Base-by-base conservation (phyloP, 768 basidiomycete species). In the Heimioporus sp. region DNA sequence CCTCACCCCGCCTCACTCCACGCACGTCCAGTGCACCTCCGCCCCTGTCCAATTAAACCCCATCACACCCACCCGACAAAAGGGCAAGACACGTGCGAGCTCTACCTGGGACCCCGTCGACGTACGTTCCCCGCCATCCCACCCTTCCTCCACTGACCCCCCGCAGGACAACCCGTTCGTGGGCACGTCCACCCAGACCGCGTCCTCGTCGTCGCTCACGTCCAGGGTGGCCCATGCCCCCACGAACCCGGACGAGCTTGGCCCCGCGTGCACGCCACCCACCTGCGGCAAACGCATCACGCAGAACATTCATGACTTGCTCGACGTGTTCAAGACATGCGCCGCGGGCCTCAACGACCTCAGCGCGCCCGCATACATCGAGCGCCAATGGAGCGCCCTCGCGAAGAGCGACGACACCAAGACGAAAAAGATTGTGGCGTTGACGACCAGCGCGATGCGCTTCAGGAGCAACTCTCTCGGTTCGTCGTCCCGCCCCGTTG, bases 321-420 rank as follows among this genome's bases (percentile, higher is more conserved):
- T 52, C 3, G 10, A 41, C 21, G 10, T 19, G 3, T 20, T 58
- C 11, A 5, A 17, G 7, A 16, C 10, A 2, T 53, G 61, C 15
- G 34, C 68, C 1, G 52, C 55, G 2, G 20, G 45, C 1, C n/a
- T 66, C 1, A 44, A 52, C 1, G 55, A 61, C 15, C 46, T 63
- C 30, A 46, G 40, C 13, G 36, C 70, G 0, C 49, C 55, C 38
- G 60, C 63, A 10, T 70, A 74, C 44, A 63, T 79, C 38, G 76
- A 80, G 53, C 66, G 73, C 35, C 72, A 71, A 49, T 54, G 65
- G 10, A 56, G 57, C 10, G 73, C 76, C 19, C 63, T 72, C 43
- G 69, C 68, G 40, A 67, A 71, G 40, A 67, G 70, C 21, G 70
- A 68, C 13, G 59, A 61, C 4, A 63, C 61, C 5, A 78, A 76